phyloP scores from a whole-genome alignment of 2,329 filamentous ascomycete genomes.

The Exophiala viscosa region DNA sequence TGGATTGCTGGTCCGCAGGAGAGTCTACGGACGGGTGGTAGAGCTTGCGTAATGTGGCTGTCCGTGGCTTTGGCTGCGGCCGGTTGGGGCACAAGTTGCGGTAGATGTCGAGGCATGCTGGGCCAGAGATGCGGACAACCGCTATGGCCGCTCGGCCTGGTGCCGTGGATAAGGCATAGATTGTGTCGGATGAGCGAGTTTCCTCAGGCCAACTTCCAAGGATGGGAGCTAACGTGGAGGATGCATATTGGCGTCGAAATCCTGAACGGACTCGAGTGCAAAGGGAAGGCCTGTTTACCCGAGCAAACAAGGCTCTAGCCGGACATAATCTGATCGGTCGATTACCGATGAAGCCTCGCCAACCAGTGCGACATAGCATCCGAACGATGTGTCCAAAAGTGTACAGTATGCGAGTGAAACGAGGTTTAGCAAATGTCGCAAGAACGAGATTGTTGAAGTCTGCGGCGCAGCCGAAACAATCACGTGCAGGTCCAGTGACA shows the following conservation, averaged over 20 bases:
- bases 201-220: slow-evolving; percentile 6
- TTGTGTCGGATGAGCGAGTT: slow-evolving; percentile 51
- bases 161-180: slow-evolving; percentile 88
- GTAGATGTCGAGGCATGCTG: slow-evolving; percentile 68
- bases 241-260: slow-evolving; percentile 5
- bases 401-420: neutral
- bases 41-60: slow-evolving; percentile 71
- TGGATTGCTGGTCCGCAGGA: slow-evolving; percentile 30
- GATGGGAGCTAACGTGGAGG: slow-evolving; percentile 3
- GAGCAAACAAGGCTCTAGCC: neutral
- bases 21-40: slow-evolving; percentile 53
- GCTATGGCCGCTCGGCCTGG: slow-evolving; percentile 85
- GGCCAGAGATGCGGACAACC: slow-evolving; percentile 80
- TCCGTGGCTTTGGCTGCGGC: slow-evolving; percentile 54
- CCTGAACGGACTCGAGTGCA: neutral
- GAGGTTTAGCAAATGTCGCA: neutral
- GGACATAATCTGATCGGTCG: neutral
- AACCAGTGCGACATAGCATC: slow-evolving; percentile 15
- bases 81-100: slow-evolving; percentile 57
- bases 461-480: neutral
- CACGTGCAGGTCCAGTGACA: neutral
- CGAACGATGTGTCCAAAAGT: slow-evolving; percentile 2
- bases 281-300: neutral
- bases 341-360: neutral
- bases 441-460: neutral